Evolutionary conservation across 495 filamentous ascomycete genomes (phyloP).

Genomic region (Penicillium mononematosum): DNA sequence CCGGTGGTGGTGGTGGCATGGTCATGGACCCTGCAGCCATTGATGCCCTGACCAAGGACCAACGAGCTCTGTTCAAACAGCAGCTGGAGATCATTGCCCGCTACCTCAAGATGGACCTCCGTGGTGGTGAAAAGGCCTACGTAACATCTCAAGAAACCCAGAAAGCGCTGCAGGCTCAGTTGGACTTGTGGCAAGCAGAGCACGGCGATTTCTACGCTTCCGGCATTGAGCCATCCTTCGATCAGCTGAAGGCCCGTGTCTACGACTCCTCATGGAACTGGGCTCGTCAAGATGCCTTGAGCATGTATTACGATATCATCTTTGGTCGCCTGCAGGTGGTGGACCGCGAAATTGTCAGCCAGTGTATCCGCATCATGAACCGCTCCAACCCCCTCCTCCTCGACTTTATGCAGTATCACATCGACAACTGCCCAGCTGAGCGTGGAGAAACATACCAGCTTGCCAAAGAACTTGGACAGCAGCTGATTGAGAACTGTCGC

Average conservation of each 20-base stretch:
- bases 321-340: slow-evolving; percentile 91
- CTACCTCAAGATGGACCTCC: slow-evolving; percentile 95
- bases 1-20: slow-evolving; percentile 72
- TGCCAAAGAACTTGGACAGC: slow-evolving; percentile 90
- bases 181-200: slow-evolving; percentile 92
- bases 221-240: slow-evolving; percentile 93
- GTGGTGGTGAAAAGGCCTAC: slow-evolving; percentile 91
- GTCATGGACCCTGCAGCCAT: slow-evolving; percentile 99
- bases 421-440: slow-evolving; percentile 96
- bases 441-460: slow-evolving; percentile 96
- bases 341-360: slow-evolving; percentile 96
- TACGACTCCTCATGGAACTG: slow-evolving; percentile 99
- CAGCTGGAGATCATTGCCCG: slow-evolving; percentile 92
- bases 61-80: slow-evolving; percentile 92
- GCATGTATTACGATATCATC: slow-evolving; percentile 99
- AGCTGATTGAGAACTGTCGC: slow-evolving; percentile 96
- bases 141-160: slow-evolving; percentile 79
- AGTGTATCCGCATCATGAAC: slow-evolving; percentile 99
- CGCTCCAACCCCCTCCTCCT: slow-evolving; percentile 91
- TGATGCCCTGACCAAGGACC: slow-evolving; percentile 95
- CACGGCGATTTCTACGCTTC: slow-evolving; percentile 94
- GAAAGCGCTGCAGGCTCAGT: slow-evolving; percentile 81
- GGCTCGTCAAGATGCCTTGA: slow-evolving; percentile 94
- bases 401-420: slow-evolving; percentile 99
- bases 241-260: slow-evolving; percentile 85